Percentiles rank a stretch among this genome's conserved stretches.
phyloP scores from a whole-genome alignment of 2,329 filamentous ascomycete genomes.

The Aspergillus alliaceus region DNA sequence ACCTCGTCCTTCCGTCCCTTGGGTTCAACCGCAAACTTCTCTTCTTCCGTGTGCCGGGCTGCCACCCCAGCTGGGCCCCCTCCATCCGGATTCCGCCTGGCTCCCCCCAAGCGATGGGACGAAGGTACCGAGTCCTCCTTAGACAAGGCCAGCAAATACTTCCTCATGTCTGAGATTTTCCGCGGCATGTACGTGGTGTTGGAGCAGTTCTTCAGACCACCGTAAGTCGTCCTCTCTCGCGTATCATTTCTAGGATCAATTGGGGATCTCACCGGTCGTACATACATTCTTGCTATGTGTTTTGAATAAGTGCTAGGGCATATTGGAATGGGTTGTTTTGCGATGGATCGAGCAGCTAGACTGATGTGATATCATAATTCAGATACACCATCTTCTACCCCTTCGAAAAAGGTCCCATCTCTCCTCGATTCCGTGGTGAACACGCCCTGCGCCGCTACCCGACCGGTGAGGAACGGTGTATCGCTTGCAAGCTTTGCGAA shows the following conservation, averaged over 20 bases:
- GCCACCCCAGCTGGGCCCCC: slow-evolving; percentile 74
- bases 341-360: neutral
- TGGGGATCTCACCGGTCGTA: neutral
- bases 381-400: slow-evolving; percentile 99
- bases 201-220: slow-evolving; percentile 97
- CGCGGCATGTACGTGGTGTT: slow-evolving; percentile 97
- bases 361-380: slow-evolving; percentile 7
- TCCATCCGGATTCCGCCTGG: slow-evolving; percentile 76
- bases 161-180: slow-evolving; percentile 92
- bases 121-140: slow-evolving; percentile 73
- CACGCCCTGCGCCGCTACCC: slow-evolving; percentile 95
- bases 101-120: slow-evolving; percentile 74
- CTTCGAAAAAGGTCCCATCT: slow-evolving; percentile 98
- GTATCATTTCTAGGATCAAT: neutral
- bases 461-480: slow-evolving; percentile 96
- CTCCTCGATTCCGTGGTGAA: slow-evolving; percentile 95
- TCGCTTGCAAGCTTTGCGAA: slow-evolving; percentile 99
- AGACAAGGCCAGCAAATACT: slow-evolving; percentile 88
- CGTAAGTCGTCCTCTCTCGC: slow-evolving; percentile 63
- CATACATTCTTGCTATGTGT: neutral
- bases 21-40: slow-evolving; percentile 60
- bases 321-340: neutral
- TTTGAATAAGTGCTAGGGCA: neutral
- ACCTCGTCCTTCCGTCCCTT: slow-evolving; percentile 36
- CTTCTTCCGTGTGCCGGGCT: slow-evolving; percentile 60